phyloP scores from a whole-genome alignment of 805 yeast species.

The Candida cerambycidarum region DNA sequence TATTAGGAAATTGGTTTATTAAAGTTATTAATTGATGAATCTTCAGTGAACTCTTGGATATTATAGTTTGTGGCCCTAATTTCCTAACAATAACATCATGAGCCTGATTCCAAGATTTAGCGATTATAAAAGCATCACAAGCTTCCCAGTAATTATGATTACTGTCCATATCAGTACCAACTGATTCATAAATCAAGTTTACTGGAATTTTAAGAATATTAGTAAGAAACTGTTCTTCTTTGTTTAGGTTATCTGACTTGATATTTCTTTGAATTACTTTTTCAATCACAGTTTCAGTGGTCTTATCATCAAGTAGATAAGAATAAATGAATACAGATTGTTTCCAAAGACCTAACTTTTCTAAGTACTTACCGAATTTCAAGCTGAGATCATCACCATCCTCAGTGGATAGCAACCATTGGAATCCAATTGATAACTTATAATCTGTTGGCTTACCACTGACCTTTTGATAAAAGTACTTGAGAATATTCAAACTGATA shows the following conservation, averaged over 20 bases:
- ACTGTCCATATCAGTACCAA: constrained; percentile 56
- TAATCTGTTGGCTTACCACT: constrained; percentile 6
- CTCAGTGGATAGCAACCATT: constrained; percentile 42
- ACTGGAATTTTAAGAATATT: constrained; percentile 48
- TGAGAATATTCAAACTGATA: constrained; percentile 22
- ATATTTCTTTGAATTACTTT: constrained; percentile 34
- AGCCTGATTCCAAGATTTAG: constrained; percentile 61
- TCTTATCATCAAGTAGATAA: constrained; percentile 51
- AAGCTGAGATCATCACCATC: constrained; percentile 13
- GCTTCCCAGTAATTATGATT: constrained; percentile 57
- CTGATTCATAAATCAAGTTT: constrained; percentile 50
- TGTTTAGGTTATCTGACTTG: constrained; percentile 20
- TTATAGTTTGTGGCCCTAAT: constrained; percentile 74
- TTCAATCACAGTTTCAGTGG: constrained; percentile 43
- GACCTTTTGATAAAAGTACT: constrained; percentile 14
- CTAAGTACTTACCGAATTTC: constrained; percentile 50
- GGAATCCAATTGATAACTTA: constrained; percentile 35
- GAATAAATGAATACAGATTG: constrained; percentile 65
- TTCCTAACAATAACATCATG: constrained; percentile 52
- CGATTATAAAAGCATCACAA: constrained; percentile 59
- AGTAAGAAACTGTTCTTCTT: constrained; percentile 37
- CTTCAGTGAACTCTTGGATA: constrained; percentile 40
- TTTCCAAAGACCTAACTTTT: constrained; percentile 45
- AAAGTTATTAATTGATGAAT: constrained; percentile 41
- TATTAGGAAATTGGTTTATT: constrained; percentile 43